phyloP scores from a whole-genome alignment of 2,329 filamentous ascomycete genomes.

The Fusarium sp. region DNA sequence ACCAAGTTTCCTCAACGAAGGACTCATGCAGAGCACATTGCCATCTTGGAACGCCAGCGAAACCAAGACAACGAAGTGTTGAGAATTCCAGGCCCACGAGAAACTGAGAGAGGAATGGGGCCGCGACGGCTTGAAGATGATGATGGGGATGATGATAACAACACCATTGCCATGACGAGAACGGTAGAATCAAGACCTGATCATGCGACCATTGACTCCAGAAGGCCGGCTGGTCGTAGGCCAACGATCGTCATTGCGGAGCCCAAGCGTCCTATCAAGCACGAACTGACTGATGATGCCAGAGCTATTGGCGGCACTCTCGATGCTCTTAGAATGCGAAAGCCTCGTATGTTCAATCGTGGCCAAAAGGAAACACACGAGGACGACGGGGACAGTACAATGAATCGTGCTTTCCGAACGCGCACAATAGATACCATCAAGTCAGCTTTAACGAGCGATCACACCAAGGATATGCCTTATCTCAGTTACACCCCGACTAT shows the following conservation, averaged over 20 bases:
- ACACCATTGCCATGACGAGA: constrained; percentile 44
- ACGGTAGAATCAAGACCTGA: constrained; percentile 45
- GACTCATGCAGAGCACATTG: constrained; percentile 82
- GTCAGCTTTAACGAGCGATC: constrained; percentile 65
- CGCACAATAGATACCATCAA: constrained; percentile 70
- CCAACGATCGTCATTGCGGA: constrained; percentile 76
- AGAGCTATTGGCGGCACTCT: constrained; percentile 55
- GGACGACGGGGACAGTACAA: constrained; percentile 48
- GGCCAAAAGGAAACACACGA: constrained; percentile 53
- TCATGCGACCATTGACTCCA: constrained; percentile 35
- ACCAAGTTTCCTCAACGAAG: constrained; percentile 57
- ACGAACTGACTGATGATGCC: constrained; percentile 56
- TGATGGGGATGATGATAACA: constrained; percentile 52
- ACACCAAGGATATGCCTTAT: constrained; percentile 79
- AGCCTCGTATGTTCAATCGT: constrained; percentile 54
- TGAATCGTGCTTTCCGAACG: constrained; percentile 49
- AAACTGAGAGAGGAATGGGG: constrained; percentile 83
- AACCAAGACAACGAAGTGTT: constrained; percentile 79
- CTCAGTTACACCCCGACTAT: constrained; percentile 94
- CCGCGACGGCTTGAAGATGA: constrained; percentile 66
- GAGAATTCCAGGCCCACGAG: constrained; percentile 90
- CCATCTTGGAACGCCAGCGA: constrained; percentile 86
- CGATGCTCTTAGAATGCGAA: constrained; percentile 57
- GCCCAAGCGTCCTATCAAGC: constrained; percentile 57
- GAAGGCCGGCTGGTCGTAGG: constrained; percentile 52